Evolutionary conservation across 2,329 filamentous ascomycete genomes (phyloP), one percentile per base, ranked within the genome.

Genomic region (Mycosphaerella sp.): DNA sequence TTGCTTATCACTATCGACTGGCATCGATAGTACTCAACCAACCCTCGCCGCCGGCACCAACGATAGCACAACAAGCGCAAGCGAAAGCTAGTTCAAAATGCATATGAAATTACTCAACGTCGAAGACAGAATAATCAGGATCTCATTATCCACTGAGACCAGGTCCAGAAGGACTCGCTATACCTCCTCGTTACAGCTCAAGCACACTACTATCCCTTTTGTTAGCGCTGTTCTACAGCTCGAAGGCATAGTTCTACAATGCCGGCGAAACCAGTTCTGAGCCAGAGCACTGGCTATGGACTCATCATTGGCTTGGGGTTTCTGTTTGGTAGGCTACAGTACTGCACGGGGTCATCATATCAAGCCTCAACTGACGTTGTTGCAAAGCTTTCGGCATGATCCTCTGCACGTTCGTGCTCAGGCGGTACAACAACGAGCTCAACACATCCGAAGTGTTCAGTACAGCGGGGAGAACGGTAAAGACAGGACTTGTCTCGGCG

Each of bases 401-500:
- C 54, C 62, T 68, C 50, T 57, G 54, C 41, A 53, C 55, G 0
- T 57, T 56, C 40, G 58, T 63, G n/a, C 55, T 63, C 34, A 65
- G 61, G 25, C 56, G 61, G 28, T 84, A 83, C 61, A 80, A 81
- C 59, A 87, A 68, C 74, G 89, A 12, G 35, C 40, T 28, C 1
- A 87, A 93, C 68, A 94, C 89, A 0, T 89, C 85, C 0, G 89
- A 95, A 71, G 90, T 90, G 82, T 94, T 94, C 75, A 89, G 80
- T 58, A 94, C 88, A 0, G 89, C 89, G 39, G 87, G 87, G 18
- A 79, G 89, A 57, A 89, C 86, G 1, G 86, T 95, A 58, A 94
- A 94, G 66, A 89, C 87, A 3, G 89, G 89, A 27, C 76, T 95
- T 7, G 88, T 94, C 1, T 87, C 86, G 7, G 85, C 86, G 4